Evolutionary conservation across 305 asterid species (phyloP).

Genomic region (Fraxinus sp.): DNA sequence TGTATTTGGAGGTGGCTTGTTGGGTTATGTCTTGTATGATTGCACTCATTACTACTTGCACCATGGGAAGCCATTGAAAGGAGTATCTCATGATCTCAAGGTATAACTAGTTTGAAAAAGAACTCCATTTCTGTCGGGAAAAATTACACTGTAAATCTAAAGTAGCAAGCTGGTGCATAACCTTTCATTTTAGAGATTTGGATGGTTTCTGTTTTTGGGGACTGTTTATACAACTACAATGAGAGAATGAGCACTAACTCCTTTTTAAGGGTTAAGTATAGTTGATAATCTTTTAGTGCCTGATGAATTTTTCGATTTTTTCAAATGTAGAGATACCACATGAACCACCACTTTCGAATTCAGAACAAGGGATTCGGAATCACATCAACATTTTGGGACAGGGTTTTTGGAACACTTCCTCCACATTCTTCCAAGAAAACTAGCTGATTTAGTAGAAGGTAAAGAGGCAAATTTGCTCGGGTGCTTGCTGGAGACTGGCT

Average conservation of each 20-base stretch:
- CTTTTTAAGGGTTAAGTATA: background rate
- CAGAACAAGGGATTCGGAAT: constrained; percentile 78
- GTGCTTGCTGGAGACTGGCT: background rate
- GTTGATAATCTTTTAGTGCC: background rate
- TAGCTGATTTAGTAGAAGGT: constrained; percentile 22
- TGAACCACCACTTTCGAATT: constrained; percentile 73
- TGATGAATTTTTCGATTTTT: background rate
- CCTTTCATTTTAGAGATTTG: background rate
- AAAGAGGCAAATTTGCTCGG: background rate
- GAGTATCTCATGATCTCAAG: constrained; percentile 56
- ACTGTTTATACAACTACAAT: background rate
- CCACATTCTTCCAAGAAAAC: constrained; percentile 39
- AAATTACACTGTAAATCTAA: background rate
- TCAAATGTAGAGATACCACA: constrained; percentile 55
- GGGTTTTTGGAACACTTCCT: constrained; percentile 65
- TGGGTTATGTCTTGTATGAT: constrained; percentile 73
- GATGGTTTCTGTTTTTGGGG: background rate
- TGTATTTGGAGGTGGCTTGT: constrained; percentile 56
- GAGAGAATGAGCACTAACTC: background rate
- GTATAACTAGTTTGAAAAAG: constrained; percentile 19
- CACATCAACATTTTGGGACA: constrained; percentile 78
- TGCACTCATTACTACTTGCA: constrained; percentile 81
- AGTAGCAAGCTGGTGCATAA: background rate
- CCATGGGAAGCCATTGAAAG: constrained; percentile 64
- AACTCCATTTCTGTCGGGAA: background rate